Evolutionary conservation across 179 eudicot species (phyloP).

Genomic region (Vitellaria paradoxa): DNA sequence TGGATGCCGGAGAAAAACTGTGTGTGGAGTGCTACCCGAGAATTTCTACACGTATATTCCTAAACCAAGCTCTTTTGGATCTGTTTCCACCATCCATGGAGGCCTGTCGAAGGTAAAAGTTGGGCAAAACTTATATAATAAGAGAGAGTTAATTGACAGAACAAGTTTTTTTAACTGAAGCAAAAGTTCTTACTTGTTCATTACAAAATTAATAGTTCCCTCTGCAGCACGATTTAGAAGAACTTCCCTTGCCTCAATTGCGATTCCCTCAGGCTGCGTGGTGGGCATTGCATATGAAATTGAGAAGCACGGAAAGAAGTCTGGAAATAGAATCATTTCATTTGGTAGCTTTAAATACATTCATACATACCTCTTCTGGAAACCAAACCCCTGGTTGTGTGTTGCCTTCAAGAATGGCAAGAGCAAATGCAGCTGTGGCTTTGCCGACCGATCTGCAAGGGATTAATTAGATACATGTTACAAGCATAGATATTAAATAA

Average conservation of each 20-base stretch:
- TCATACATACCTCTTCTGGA: slow-evolving; percentile 86
- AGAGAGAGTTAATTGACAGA: not conserved
- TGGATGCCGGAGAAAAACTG: not conserved
- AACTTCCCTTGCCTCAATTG: slow-evolving; percentile 75
- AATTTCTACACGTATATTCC: slow-evolving; percentile 67
- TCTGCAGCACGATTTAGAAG: slow-evolving; percentile 75
- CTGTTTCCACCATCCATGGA: slow-evolving; percentile 98
- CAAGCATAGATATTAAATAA: too few relatives aligned
- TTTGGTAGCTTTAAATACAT: too few relatives aligned
- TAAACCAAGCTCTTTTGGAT: slow-evolving; percentile 83
- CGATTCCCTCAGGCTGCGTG: slow-evolving; percentile 81
- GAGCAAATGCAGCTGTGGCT: slow-evolving; percentile 78
- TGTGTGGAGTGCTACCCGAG: not conserved
- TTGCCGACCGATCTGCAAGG: slow-evolving; percentile 82
- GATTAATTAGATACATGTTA: slow-evolving; percentile 4
- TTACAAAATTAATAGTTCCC: slow-evolving; percentile 71
- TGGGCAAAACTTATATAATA: not conserved
- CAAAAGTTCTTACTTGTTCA: slow-evolving; percentile 64
- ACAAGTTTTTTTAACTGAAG: not conserved
- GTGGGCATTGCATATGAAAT: not conserved
- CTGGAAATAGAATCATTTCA: not conserved
- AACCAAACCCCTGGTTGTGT: slow-evolving; percentile 98
- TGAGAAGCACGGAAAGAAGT: not conserved
- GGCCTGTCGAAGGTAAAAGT: slow-evolving; percentile 33
- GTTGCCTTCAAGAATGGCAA: slow-evolving; percentile 87